phyloP scores from a whole-genome alignment of 2,329 filamentous ascomycete species.

The Aspergillus sp. region DNA sequence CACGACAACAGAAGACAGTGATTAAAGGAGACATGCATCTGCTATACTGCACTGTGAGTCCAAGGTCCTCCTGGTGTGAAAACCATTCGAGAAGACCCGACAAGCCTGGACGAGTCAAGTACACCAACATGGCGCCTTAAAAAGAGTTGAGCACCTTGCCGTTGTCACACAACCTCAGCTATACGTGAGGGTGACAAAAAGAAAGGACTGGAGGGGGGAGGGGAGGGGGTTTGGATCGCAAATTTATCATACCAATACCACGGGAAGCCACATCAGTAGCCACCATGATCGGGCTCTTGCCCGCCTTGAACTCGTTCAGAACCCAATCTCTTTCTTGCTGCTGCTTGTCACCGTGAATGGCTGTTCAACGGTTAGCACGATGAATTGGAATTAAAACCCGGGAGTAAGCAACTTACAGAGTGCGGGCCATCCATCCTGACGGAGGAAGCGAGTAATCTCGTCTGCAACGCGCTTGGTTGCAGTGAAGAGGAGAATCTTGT shows the following conservation, averaged over 20 bases:
- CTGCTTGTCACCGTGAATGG: conserved; percentile 98
- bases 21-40: conserved; percentile 51
- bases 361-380: conserved; percentile 45
- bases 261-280: conserved; percentile 98
- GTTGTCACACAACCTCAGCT: conserved; percentile 55
- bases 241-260: conserved; percentile 98
- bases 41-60: conserved; percentile 65
- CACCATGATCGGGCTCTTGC: conserved; percentile 99
- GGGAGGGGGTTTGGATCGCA: conserved; percentile 42
- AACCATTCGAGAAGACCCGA: conserved; percentile 69
- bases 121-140: conserved; percentile 69
- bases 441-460: conserved; percentile 94
- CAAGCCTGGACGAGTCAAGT: conserved; percentile 87
- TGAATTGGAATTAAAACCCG: conserved; percentile 14
- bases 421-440: conserved; percentile 96
- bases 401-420: conserved; percentile 60
- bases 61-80: conserved; percentile 78
- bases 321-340: conserved; percentile 99
- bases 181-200: conserved; percentile 36
- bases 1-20: conserved; percentile 38
- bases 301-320: conserved; percentile 97
- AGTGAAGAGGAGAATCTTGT: conserved; percentile 94
- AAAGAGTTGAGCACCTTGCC: conserved; percentile 79
- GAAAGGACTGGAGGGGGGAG: conserved; percentile 24
- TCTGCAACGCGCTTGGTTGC: conserved; percentile 85